Evolutionary conservation across 176 grass and related monocot genomes (phyloP), one percentile per base, ranked within the genome.

Genomic region (Rhynchospora breviuscula): DNA sequence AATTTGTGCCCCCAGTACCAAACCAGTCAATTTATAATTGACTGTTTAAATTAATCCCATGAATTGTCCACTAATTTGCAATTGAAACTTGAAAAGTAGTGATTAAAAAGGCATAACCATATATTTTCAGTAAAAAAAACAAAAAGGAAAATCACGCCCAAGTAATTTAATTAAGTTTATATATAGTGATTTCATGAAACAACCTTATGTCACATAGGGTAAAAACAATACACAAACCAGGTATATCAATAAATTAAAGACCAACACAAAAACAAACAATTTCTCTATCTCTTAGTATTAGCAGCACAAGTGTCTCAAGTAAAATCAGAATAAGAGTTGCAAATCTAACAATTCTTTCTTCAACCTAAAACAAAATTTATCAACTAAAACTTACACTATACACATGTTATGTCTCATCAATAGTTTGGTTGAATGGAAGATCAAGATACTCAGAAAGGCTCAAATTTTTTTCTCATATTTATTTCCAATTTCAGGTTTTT

Each of bases 361-460:
- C 64, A 35, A 51, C 48, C 49, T 9, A 76, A 1, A 29, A 76
- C 22, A 76, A 54, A 76, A 11, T 76, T 54, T 15, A 13, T 76
- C 23, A n/a, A 13, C 21, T 19, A 31, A 3, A 81, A 61, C 43
- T 45, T 59, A 73, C 10, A 85, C 52, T 25, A 47, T 48, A 65
- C 26, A 79, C 14, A 62, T 4, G 26, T 79, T 67, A 86, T 6
- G 59, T 67, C 45, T 68, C 73, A 68, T 86, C 84, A 68, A 68
- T 58, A 35, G 74, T 43, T 59, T 86, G 74, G 26, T 80, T 86
- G 21, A 80, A 45, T 29, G 84, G 80, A 17, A 79, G 73, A 59
- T 80, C 84, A 79, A 86, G 84, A 43, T 80, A 80, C 44, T 86
- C 84, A 51, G 84, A 45, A 66, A 86, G 84, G n/a, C 84, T 86